phyloP scores from a whole-genome alignment of 495 filamentous ascomycete genomes.

The Pseudoneurospora amorphoporcata region DNA sequence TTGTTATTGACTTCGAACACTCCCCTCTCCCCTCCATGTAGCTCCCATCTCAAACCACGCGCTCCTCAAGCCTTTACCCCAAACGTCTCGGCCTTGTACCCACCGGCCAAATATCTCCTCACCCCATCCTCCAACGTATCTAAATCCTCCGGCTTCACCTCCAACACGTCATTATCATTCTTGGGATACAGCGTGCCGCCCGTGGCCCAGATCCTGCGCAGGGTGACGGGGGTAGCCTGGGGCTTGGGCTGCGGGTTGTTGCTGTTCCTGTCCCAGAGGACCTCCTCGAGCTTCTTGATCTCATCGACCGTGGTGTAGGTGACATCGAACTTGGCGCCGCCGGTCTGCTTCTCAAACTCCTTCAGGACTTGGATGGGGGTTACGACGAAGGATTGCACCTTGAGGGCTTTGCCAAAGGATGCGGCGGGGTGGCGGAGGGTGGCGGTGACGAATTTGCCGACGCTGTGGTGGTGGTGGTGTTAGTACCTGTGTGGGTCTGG shows the following conservation, averaged over 20 bases:
- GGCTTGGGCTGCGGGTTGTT: conserved; percentile 48
- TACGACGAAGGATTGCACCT: conserved; percentile 60
- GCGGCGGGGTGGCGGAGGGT: conserved; percentile 45
- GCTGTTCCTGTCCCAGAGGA: conserved; percentile 42
- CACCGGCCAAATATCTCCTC: conserved; percentile 26
- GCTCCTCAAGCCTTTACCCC: background rate
- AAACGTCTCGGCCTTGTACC: conserved; percentile 20
- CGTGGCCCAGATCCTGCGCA: conserved; percentile 60
- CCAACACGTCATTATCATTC: conserved; percentile 53
- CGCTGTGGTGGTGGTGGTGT: conserved; percentile 29
- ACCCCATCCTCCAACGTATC: conserved; percentile 41
- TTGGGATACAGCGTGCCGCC: conserved; percentile 60
- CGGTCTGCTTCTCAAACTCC: conserved; percentile 58
- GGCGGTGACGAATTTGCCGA: conserved; percentile 53
- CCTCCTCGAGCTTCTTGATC: conserved; percentile 42
- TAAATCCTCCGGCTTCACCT: conserved; percentile 31
- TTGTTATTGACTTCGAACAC: background rate
- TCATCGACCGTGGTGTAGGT: conserved; percentile 41
- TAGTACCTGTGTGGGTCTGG: background rate
- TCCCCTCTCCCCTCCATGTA: background rate
- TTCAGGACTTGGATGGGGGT: conserved; percentile 50
- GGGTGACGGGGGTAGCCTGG: conserved; percentile 43
- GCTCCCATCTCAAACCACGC: background rate
- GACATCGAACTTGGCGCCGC: conserved; percentile 40
- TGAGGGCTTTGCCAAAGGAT: conserved; percentile 45